phyloP scores from a whole-genome alignment of 108 stramenopile genomes.

The Skeletonema grethae region DNA sequence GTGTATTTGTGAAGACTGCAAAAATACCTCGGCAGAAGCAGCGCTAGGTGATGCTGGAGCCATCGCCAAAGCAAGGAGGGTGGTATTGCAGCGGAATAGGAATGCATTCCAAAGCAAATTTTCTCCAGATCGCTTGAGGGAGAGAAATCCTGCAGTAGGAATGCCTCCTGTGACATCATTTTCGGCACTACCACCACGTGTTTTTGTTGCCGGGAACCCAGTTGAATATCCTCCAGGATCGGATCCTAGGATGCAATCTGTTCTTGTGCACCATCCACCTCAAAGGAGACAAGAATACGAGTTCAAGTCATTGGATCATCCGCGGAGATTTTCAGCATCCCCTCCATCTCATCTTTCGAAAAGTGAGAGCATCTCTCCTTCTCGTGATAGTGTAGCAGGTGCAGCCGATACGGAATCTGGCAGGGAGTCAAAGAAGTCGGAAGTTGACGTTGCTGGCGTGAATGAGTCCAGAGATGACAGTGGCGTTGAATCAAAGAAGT shows the following conservation, averaged over 20 bases:
- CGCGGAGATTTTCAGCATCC: conserved; percentile 4
- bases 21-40: conserved; percentile 61
- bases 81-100: conserved; percentile 73
- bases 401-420: background rate
- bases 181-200: background rate
- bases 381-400: background rate
- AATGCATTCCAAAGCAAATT: conserved; percentile 80
- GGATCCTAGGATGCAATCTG: background rate
- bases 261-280: background rate
- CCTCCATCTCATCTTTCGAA: background rate
- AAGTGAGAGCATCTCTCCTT: background rate
- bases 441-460: background rate
- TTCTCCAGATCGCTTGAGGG: background rate
- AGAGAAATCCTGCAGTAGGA: background rate
- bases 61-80: conserved; percentile 55
- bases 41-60: conserved; percentile 26
- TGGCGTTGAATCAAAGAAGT: background rate
- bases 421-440: background rate
- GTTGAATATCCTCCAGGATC: background rate
- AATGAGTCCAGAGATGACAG: background rate
- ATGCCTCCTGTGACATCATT: background rate
- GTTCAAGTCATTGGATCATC: conserved; percentile 41
- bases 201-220: background rate
- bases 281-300: conserved; percentile 16
- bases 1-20: conserved; percentile 77